These are phyloP conservation scores for Suillus luteus DNA, from an alignment of 768 basidiomycete species.

Conservation along the genomic window DNA sequence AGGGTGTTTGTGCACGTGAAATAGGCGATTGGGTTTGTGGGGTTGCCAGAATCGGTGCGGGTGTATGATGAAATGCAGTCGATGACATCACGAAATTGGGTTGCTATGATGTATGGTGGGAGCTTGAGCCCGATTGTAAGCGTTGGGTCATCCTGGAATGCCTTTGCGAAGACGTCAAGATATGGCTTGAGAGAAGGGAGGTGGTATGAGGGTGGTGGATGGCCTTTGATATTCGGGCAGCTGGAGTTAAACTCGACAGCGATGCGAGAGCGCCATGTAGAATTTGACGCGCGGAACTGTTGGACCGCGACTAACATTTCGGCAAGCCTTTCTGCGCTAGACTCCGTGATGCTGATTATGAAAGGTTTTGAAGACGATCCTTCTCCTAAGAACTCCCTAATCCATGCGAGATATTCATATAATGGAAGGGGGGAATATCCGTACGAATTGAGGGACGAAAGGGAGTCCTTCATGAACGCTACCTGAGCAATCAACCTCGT, in stretches of 20 bases:
- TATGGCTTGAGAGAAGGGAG: constrained; percentile 52
- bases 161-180: constrained; percentile 54
- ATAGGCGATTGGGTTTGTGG: constrained; percentile 62
- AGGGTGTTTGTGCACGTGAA: constrained; percentile 82
- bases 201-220: constrained; percentile 69
- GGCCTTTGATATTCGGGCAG: constrained; percentile 73
- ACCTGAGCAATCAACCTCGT: constrained; percentile 44
- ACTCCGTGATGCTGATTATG: constrained; percentile 78
- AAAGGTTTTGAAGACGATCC: constrained; percentile 57
- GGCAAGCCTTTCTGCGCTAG: constrained; percentile 50
- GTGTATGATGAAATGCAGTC: constrained; percentile 46
- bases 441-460: constrained; percentile 80
- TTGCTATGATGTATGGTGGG: constrained; percentile 67
- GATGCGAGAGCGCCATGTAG: constrained; percentile 44
- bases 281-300: constrained; percentile 44
- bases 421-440: constrained; percentile 85
- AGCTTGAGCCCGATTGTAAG: constrained; percentile 78
- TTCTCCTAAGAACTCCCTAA: constrained; percentile 45
- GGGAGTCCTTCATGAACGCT: constrained; percentile 49
- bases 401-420: constrained; percentile 63
- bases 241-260: constrained; percentile 84
- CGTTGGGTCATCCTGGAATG: constrained; percentile 49
- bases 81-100: constrained; percentile 61
- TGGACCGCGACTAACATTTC: constrained; percentile 65
- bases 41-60: constrained; percentile 17